These are phyloP conservation scores for Colletotrichum musicola DNA, from an alignment of 2,329 filamentous ascomycete genomes.

Conservation along the genomic window DNA sequence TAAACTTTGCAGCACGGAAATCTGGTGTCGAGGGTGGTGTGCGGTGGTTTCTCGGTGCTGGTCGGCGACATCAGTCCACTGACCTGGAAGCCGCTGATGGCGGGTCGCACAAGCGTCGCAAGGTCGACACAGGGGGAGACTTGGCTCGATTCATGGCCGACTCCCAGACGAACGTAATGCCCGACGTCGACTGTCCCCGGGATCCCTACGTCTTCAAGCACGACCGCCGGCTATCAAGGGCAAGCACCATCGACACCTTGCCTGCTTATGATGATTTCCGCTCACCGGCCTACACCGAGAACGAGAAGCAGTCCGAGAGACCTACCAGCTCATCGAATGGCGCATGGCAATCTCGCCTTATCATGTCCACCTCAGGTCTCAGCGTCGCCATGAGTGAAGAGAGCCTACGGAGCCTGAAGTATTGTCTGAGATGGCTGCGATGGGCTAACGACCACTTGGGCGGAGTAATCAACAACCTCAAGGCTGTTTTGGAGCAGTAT, in stretches of 20 bases:
- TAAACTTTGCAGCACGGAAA: constrained; percentile 83
- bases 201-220: constrained; percentile 45
- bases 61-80: constrained; percentile 63
- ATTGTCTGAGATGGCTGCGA: constrained; percentile 83
- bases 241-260: constrained; percentile 79
- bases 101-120: constrained; percentile 70
- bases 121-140: constrained; percentile 60
- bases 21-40: constrained; percentile 91
- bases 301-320: constrained; percentile 50
- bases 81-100: constrained; percentile 61
- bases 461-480: constrained; percentile 79
- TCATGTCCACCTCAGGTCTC: constrained; percentile 91
- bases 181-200: constrained; percentile 39
- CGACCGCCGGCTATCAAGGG: constrained; percentile 70
- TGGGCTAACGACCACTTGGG: constrained; percentile 87
- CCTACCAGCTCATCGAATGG: constrained; percentile 43
- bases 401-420: constrained; percentile 85
- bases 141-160: constrained; percentile 36
- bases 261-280: constrained; percentile 86
- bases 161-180: constrained; percentile 30
- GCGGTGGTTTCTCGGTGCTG: constrained; percentile 81
- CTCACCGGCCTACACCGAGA: constrained; percentile 81
- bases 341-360: constrained; percentile 84
- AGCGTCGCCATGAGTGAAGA: constrained; percentile 93
- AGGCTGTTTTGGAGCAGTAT: constrained; percentile 83